phyloP scores from a whole-genome alignment of 1,139 yeast genomes.

The Sugiyamaella neomexicana region DNA sequence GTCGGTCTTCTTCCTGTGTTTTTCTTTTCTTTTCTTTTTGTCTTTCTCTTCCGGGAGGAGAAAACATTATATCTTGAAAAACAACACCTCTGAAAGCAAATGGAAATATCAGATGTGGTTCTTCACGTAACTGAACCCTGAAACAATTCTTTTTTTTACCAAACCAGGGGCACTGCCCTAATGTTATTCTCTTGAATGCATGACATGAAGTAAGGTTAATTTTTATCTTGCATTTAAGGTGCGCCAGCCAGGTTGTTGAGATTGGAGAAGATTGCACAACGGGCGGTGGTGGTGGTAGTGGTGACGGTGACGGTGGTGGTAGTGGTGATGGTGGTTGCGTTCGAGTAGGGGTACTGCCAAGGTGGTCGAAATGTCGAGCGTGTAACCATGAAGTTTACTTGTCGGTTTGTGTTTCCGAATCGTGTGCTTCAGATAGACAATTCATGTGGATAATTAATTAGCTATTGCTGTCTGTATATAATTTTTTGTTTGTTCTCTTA shows the following conservation, averaged over 20 bases:
- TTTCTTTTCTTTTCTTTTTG: constrained; percentile 1
- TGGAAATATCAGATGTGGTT: background rate
- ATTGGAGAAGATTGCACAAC: constrained; percentile 1
- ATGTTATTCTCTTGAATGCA: constrained; percentile 11
- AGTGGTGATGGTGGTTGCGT: too few relatives aligned
- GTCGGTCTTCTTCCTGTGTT: background rate
- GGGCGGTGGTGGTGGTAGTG: too few relatives aligned
- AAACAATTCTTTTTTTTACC: constrained; percentile 3
- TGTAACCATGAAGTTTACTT: too few relatives aligned
- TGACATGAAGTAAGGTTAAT: constrained; percentile 15
- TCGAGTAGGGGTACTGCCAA: too few relatives aligned
- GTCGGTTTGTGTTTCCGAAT: too few relatives aligned
- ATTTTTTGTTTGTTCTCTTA: background rate
- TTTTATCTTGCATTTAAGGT: constrained; percentile 13
- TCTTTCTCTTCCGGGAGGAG: background rate
- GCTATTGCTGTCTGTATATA: too few relatives aligned
- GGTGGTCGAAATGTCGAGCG: too few relatives aligned
- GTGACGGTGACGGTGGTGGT: too few relatives aligned
- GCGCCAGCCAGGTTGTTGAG: constrained; percentile 2
- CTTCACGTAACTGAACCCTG: constrained; percentile 2
- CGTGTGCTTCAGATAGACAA: background rate
- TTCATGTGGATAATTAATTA: background rate
- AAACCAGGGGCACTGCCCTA: constrained; percentile 4
- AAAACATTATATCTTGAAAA: background rate
- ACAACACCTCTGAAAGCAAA: background rate